A percentile compares a stretch with the other conserved stretches of the same genome.
Evolutionary conservation across 1,139 yeast species (phyloP).

Genomic region (Kodamaea suecica): DNA sequence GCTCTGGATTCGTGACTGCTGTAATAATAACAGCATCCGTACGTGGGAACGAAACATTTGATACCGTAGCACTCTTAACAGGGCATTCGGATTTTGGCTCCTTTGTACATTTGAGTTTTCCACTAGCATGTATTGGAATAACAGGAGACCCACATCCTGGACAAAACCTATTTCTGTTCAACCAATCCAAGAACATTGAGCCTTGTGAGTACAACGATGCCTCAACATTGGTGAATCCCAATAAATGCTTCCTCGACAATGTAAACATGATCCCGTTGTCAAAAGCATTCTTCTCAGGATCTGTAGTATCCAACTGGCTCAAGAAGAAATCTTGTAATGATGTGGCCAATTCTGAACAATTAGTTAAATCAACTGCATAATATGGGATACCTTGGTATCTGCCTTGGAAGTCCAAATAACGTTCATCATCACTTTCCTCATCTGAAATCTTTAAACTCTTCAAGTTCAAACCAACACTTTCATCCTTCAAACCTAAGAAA

Average conservation of each 20-base stretch:
- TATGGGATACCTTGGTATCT: constrained; percentile 69
- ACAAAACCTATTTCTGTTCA: constrained; percentile 69
- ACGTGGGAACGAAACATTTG: constrained; percentile 77
- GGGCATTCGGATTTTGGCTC: constrained; percentile 39
- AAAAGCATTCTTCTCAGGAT: constrained; percentile 10
- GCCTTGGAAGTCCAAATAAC: constrained; percentile 42
- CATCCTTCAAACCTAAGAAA: constrained; percentile 69
- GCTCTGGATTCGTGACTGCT: constrained; percentile 64
- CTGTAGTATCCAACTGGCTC: constrained; percentile 5
- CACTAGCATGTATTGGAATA: constrained; percentile 77
- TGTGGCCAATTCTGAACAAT: constrained; percentile 23
- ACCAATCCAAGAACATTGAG: constrained; percentile 84
- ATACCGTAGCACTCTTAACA: constrained; percentile 51
- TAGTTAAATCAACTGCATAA: constrained; percentile 69
- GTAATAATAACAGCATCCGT: constrained; percentile 87
- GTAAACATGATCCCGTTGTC: constrained; percentile 28
- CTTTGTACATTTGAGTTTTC: constrained; percentile 63
- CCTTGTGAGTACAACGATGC: constrained; percentile 77
- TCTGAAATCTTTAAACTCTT: constrained; percentile 28
- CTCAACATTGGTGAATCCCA: constrained; percentile 42
- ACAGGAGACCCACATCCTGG: constrained; percentile 82
- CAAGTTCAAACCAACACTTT: constrained; percentile 39
- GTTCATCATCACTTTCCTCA: constrained; percentile 20
- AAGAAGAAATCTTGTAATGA: constrained; percentile 18
- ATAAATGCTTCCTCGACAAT: constrained; percentile 34